A percentile compares a stretch with the other conserved stretches of the same genome.
Conservation (phyloP, 805 yeast genomes). For the Candida parachauliodes region DNA sequence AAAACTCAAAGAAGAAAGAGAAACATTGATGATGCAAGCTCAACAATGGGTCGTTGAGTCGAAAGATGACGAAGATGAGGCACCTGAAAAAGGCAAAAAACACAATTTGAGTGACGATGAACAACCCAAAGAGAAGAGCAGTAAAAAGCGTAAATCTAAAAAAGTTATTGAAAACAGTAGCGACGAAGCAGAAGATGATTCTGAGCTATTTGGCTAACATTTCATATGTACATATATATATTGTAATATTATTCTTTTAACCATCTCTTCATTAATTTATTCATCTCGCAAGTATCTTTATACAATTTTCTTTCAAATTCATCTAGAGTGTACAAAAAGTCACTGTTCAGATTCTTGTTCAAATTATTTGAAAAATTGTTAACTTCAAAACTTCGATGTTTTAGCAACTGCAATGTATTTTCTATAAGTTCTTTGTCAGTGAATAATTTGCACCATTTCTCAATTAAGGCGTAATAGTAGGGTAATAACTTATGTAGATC, state of each 20-base stretch:
- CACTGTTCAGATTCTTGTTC: slow-evolving; percentile 43
- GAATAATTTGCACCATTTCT: slow-evolving; percentile 75
- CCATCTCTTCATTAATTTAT: slow-evolving; percentile 38
- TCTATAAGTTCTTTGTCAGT: slow-evolving; percentile 60
- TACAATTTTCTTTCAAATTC: slow-evolving; percentile 68
- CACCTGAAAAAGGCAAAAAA: slow-evolving; percentile 42
- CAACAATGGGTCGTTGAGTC: slow-evolving; percentile 46
- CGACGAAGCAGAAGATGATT: slow-evolving; percentile 25
- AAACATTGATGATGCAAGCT: slow-evolving; percentile 49
- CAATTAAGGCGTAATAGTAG: slow-evolving; percentile 65
- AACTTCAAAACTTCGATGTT: slow-evolving; percentile 65
- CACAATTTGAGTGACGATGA: too few relatives aligned
- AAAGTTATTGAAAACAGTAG: slow-evolving; percentile 32
- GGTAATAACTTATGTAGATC: slow-evolving; percentile 65
- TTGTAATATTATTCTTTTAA: slow-evolving; percentile 15
- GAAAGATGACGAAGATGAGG: slow-evolving; percentile 33
- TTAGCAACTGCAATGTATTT: slow-evolving; percentile 47
- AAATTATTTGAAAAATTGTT: slow-evolving; percentile 64
- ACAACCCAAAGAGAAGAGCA: slow-evolving; percentile 25
- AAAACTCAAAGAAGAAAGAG: slow-evolving; percentile 43
- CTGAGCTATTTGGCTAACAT: slow-evolving; percentile 25
- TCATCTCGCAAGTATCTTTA: slow-evolving; percentile 49
- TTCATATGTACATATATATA: slow-evolving; percentile 13
- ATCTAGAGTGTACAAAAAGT: slow-evolving; percentile 66
- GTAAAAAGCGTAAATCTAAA: slow-evolving; percentile 23